Conservation (phyloP, 305 asterid genomes). For the Rubia tinctorum region DNA sequence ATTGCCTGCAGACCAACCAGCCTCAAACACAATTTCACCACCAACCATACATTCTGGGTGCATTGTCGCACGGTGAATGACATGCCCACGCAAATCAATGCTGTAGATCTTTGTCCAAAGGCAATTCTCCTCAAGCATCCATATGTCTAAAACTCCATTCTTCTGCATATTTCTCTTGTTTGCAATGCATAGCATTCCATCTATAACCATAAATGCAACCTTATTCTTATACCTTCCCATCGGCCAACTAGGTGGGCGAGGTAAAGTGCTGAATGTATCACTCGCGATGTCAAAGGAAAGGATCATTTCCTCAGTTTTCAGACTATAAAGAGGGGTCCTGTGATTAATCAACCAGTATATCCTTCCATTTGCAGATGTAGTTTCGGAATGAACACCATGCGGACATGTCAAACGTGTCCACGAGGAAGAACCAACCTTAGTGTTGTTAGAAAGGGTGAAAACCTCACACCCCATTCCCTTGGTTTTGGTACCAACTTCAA, state of each 20-base stretch:
- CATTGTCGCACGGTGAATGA: not conserved
- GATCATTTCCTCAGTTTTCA: not conserved
- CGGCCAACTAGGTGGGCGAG: not conserved
- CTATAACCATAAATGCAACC: not conserved
- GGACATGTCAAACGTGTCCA: not conserved
- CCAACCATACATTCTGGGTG: not conserved
- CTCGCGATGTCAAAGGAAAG: not conserved
- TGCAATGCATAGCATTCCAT: not conserved
- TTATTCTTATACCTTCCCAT: not conserved
- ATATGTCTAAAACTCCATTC: not conserved
- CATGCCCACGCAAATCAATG: not conserved
- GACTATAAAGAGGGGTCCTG: not conserved
- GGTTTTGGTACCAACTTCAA: not conserved
- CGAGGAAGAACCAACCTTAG: not conserved
- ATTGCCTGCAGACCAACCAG: not conserved
- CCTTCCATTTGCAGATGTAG: not conserved
- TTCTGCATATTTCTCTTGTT: not conserved
- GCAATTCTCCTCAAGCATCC: constrained; percentile 3
- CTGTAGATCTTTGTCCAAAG: not conserved
- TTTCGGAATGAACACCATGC: not conserved
- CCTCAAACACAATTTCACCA: not conserved
- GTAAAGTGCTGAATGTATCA: not conserved
- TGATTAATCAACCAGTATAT: not conserved
- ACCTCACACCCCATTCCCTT: not conserved
- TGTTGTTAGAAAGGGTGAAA: not conserved